These are phyloP conservation scores for Dimocarpus longan DNA, from an alignment of 345 rosid species.

Conservation along the genomic window DNA sequence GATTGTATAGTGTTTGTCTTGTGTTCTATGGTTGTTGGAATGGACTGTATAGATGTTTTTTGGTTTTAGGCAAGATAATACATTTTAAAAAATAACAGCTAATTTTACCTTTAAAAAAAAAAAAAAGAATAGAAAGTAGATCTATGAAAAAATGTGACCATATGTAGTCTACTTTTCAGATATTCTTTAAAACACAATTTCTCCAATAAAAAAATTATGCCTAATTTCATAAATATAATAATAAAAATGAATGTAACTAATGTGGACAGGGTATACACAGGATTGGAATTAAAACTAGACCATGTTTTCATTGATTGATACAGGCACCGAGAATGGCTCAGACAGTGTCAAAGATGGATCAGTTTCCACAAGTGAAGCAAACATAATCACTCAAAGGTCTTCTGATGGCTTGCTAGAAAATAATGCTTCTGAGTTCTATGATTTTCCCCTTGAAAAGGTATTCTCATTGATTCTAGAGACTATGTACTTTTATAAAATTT, in stretches of 20 bases:
- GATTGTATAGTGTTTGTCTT: background rate
- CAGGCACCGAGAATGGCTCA: conserved; percentile 34
- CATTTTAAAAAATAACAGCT: too few species aligned
- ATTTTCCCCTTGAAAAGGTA: conserved; percentile 47
- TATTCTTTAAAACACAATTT: too few species aligned
- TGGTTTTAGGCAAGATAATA: background rate
- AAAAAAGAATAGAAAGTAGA: too few species aligned
- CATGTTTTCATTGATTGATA: background rate
- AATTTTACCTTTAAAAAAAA: too few species aligned
- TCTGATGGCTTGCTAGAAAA: conserved; percentile 25
- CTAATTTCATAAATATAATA: too few species aligned
- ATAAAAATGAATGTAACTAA: background rate
- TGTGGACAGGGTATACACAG: background rate
- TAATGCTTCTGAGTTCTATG: conserved; percentile 33
- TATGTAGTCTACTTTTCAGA: too few species aligned
- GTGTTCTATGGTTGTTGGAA: too few species aligned
- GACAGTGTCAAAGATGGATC: conserved; percentile 25
- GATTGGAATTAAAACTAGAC: background rate
- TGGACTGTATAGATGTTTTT: too few species aligned
- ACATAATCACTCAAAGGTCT: conserved; percentile 20
- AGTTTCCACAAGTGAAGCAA: conserved; percentile 18
- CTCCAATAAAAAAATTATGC: too few species aligned
- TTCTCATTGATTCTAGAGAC: background rate
- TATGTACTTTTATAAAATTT: conserved; percentile 1
- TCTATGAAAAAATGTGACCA: too few species aligned